Evolutionary conservation across 345 rosid species (phyloP), one percentile per base, ranked within the genome.

Genomic region (Clarkia xantiana): DNA sequence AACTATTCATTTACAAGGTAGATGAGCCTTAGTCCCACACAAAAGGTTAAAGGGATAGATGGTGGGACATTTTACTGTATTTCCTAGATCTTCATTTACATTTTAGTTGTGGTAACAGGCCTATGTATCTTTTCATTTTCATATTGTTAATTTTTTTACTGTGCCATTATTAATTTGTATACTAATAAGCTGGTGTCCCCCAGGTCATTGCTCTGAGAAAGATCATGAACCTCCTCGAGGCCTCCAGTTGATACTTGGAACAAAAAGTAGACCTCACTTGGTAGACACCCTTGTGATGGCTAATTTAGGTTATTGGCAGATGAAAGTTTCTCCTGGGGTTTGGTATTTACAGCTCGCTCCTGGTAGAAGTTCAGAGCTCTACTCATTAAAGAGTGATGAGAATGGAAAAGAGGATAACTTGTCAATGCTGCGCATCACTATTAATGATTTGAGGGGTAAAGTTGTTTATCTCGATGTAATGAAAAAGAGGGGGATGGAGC

Each of bases 201-300:
- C 58, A 93, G 99, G 99, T 60, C 99, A 93, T 66, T 93, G 99
- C 61, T 73, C 81, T 3, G 99, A 93, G 84, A 93, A 78, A 70
- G 99, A 82, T 76, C 96, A 74, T 36, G 99, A 91, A 41, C 79
- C 87, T 58, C 99, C 99, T 43, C 94, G 88, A 49, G 96, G 99
- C 51, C 96, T 93, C 75, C 99, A 93, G 71, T 72, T 93, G 64
- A 82, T 93, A 75, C 90, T 93, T 60, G 99, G 99, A 74, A 87
- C 96, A 38, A 80, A 84, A 67, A 79, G 71, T 72, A 67, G 52
- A 25, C 95, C 95, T 23, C 99, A 93, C 65, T 69, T 87, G 75
- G 99, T 93, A 44, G 99, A 93, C 67, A 93, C 96, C 50, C 69
- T 82, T 70, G 99, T 93, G 63, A 93, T 93, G 99, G 99, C 95